Conservation (phyloP, 2,329 filamentous ascomycete species). For the Aspergillaceae sp. region DNA sequence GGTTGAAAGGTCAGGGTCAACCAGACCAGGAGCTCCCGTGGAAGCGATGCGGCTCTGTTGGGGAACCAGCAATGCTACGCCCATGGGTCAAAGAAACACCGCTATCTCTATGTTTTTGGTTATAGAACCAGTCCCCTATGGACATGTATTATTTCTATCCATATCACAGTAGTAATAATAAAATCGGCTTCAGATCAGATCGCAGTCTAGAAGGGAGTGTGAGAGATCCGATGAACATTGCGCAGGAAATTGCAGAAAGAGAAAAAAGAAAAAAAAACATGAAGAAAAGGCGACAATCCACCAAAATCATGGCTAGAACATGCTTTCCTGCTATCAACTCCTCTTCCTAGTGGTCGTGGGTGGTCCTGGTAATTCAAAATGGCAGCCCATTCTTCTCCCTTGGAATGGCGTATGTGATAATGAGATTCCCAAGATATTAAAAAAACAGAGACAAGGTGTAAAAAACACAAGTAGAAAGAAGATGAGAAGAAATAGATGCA, state of each 20-base stretch:
- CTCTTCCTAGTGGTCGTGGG: too few relatives aligned
- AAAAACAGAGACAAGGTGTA: neutral
- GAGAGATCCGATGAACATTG: neutral
- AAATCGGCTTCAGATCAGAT: conserved; percentile 5
- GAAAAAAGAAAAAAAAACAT: neutral
- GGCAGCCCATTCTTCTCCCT: neutral
- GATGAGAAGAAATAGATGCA: neutral
- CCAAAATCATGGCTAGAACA: too few relatives aligned
- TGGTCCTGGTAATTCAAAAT: too few relatives aligned
- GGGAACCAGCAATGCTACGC: neutral
- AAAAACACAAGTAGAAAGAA: neutral
- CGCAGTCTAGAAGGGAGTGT: conserved; percentile 2
- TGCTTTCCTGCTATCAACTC: too few relatives aligned
- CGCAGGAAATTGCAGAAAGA: neutral
- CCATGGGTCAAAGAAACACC: neutral
- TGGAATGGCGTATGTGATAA: neutral
- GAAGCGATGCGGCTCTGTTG: neutral
- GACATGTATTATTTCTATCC: conserved; percentile 13
- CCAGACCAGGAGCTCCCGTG: conserved; percentile 6
- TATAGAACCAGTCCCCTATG: conserved; percentile 2
- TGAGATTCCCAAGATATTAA: neutral
- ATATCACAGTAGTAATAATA: conserved; percentile 5
- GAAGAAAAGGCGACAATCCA: too few relatives aligned
- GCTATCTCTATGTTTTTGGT: neutral
- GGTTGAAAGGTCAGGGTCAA: conserved; percentile 5